Conservation (phyloP, 2,329 filamentous ascomycete genomes). For the Dactylellina leptospora region DNA sequence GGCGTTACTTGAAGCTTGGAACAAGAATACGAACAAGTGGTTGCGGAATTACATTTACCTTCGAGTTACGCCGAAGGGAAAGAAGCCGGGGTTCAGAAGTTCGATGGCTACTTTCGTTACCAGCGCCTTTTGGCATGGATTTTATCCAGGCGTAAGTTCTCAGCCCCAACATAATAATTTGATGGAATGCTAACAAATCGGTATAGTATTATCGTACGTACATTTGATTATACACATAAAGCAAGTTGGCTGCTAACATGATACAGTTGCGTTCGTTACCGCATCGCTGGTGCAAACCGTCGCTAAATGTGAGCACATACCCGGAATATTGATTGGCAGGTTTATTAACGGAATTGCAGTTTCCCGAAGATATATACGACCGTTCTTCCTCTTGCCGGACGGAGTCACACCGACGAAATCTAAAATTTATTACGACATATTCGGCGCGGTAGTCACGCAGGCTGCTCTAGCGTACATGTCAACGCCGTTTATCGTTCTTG, state of each 20-base stretch:
- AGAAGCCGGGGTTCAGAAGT: conserved; percentile 94
- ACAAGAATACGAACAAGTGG: conserved; percentile 99
- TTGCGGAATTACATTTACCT: conserved; percentile 94
- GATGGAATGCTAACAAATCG: conserved; percentile 8
- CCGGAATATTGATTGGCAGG: not conserved
- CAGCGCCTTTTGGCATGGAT: conserved; percentile 94
- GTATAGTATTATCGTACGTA: conserved; percentile 48
- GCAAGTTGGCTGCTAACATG: conserved; percentile 4
- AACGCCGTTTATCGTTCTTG: conserved; percentile 84
- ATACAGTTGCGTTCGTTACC: conserved; percentile 84
- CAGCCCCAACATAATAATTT: not conserved
- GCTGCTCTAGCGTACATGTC: conserved; percentile 82
- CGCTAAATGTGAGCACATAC: conserved; percentile 79
- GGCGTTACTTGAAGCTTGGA: conserved; percentile 90
- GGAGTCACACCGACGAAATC: conserved; percentile 72
- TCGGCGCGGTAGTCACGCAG: conserved; percentile 79
- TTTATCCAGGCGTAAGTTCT: conserved; percentile 75
- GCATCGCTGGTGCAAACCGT: conserved; percentile 91
- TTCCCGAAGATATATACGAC: conserved; percentile 85
- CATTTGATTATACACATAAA: not conserved
- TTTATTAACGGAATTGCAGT: conserved; percentile 66
- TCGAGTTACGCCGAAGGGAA: conserved; percentile 90
- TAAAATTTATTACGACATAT: conserved; percentile 87
- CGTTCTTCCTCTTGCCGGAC: conserved; percentile 82
- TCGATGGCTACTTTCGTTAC: conserved; percentile 93